Evolutionary conservation across 768 basidiomycete species (phyloP), one percentile per base, ranked within the genome.

Genomic region (Collybia nuda): DNA sequence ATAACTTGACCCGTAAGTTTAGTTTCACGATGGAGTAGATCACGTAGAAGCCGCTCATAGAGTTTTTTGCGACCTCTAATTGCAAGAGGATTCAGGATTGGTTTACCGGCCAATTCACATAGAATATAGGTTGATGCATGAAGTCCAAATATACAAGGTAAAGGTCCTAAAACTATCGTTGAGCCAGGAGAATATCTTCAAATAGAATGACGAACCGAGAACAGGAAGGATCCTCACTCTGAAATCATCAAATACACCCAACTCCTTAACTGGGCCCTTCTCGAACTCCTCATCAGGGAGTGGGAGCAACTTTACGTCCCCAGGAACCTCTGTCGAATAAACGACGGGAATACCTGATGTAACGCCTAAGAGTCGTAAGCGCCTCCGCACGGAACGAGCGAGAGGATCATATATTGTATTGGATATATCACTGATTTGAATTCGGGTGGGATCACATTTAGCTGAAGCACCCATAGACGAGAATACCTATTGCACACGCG

Each of bases 401-500:
- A 99, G 81, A 3, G 95, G 94, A 66, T 98, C 97, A 61, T 98
- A 96, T 36, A 91, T 79, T 0, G 97, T 98, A 50, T 76, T 75
- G 2, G 94, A 93, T 58, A 98, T 93, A 69, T 98, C 96, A 55
- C 86, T 88, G 50, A 98, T 97, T 67, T 98, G 95, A 21, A 99
- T 82, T 36, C 93, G 83, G 1, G 94, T 96, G 0, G 97, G 95
- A 67, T 99, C 97, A 59, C 80, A 81, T 70, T 98, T 99, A 12
- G 94, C 89, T 11, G 94, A 86, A 3, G 95, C 91, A 23, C 97
- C 97, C 93, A 99, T 97, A 21, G 93, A 93, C 0, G 95, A 93
- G 68, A 98, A 97, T 15, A 95, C 88, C 88, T 90, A 55, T 15
- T 26, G 7, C 24, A 26, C 24, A 36, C 50, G 52, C 43, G 48